phyloP scores from a whole-genome alignment of 148 eudicot species.

The Hydrangea macrophylla region DNA sequence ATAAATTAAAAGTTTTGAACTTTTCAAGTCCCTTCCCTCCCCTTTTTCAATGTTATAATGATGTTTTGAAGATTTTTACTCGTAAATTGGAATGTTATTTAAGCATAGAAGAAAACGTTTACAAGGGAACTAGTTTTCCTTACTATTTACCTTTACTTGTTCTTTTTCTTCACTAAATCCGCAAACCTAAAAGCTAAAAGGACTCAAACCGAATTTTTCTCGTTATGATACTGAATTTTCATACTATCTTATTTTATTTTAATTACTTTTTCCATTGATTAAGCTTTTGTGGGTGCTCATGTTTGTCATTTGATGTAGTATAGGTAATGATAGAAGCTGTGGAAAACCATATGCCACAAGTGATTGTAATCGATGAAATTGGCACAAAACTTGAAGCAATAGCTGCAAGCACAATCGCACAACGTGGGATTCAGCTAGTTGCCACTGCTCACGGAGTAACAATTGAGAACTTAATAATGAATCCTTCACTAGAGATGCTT shows the following conservation, averaged over 20 bases:
- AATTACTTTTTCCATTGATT: not conserved
- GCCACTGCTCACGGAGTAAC: slow-evolving; percentile 99
- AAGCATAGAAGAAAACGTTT: no score
- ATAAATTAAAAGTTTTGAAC: no score
- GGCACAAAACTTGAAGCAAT: slow-evolving; percentile 97
- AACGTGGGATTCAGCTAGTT: slow-evolving; percentile 98
- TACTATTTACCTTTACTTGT: no score
- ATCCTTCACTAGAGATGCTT: slow-evolving; percentile 96
- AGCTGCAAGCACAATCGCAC: slow-evolving; percentile 97
- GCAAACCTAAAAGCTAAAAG: no score
- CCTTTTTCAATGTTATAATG: no score
- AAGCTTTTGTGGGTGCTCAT: not conserved
- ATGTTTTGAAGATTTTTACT: no score
- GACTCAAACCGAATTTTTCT: no score
- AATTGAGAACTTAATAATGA: slow-evolving; percentile 80
- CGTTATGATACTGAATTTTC: not conserved
- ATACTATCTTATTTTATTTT: not conserved
- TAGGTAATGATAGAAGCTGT: slow-evolving; percentile 97
- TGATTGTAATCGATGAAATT: slow-evolving; percentile 95
- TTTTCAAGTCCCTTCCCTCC: no score
- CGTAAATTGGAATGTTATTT: no score
- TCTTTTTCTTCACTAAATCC: no score
- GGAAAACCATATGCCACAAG: slow-evolving; percentile 99
- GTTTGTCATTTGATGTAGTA: slow-evolving; percentile 11
- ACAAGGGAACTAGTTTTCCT: no score